Conservation (phyloP, 2,329 filamentous ascomycete genomes). For the Amauroascus niger region DNA sequence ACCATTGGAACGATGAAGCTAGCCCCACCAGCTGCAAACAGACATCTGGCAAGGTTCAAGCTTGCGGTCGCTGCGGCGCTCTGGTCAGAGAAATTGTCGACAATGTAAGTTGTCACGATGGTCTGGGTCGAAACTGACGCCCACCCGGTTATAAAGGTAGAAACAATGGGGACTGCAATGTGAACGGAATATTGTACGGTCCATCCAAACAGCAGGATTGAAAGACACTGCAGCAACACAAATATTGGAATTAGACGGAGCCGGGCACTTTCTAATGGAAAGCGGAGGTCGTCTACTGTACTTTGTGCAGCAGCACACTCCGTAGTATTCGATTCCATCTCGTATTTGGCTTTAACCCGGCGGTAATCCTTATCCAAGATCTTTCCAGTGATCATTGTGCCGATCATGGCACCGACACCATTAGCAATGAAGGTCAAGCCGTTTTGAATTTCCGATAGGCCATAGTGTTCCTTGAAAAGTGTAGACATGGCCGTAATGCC, state of each 20-base stretch:
- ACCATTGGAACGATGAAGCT: conserved; percentile 45
- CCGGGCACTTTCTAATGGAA: conserved; percentile 45
- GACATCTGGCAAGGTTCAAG: conserved; percentile 45
- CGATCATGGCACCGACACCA: conserved; percentile 46
- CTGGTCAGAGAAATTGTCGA: conserved; percentile 44
- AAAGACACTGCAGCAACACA: conserved; percentile 37
- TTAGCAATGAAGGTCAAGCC: conserved; percentile 48
- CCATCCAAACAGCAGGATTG: conserved; percentile 47
- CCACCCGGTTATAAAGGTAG: conserved; percentile 46
- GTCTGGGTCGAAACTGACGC: conserved; percentile 42
- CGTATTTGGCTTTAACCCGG: conserved; percentile 30
- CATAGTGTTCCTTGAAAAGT: conserved; percentile 40
- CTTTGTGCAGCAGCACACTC: neutral
- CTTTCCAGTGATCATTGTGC: conserved; percentile 44
- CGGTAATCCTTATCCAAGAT: conserved; percentile 46
- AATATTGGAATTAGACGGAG: conserved; percentile 43
- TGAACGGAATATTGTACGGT: conserved; percentile 38
- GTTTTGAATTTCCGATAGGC: conserved; percentile 38
- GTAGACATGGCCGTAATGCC: conserved; percentile 46
- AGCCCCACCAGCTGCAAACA: conserved; percentile 45
- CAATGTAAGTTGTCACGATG: conserved; percentile 44
- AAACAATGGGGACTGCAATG: conserved; percentile 43
- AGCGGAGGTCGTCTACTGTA: conserved; percentile 21
- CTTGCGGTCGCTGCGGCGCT: conserved; percentile 46
- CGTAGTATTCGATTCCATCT: conserved; percentile 4